phyloP scores from a whole-genome alignment of 768 basidiomycete genomes.

The Cystofilobasidium ferigula region DNA sequence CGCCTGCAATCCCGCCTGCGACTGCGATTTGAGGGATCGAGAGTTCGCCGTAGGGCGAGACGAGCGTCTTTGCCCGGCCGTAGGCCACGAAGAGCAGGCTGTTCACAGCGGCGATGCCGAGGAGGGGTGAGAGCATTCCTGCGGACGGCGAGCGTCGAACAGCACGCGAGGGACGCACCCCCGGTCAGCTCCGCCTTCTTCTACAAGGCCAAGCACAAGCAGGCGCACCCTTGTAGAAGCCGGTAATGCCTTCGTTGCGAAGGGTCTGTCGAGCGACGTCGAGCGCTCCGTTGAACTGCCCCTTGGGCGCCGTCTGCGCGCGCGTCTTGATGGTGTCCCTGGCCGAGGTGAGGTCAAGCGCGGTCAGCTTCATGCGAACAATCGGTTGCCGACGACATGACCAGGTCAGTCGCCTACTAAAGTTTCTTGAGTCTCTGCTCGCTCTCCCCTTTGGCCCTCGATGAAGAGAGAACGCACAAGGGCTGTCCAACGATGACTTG shows the following conservation, averaged over 20 bases:
- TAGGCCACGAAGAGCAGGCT: slow-evolving; percentile 89
- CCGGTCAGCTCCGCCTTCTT: background rate
- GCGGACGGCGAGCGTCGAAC: background rate
- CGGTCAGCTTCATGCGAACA: no score
- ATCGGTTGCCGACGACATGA: background rate
- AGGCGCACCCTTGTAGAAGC: slow-evolving; percentile 86
- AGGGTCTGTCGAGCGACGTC: slow-evolving; percentile 76
- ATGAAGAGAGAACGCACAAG: background rate
- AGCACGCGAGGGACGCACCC: background rate
- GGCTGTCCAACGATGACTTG: slow-evolving; percentile 26
- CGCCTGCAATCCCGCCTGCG: slow-evolving; percentile 88
- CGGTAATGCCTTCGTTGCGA: slow-evolving; percentile 77
- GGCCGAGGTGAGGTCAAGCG: no score
- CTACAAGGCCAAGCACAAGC: no score
- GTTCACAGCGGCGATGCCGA: slow-evolving; percentile 93
- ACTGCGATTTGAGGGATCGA: slow-evolving; percentile 65
- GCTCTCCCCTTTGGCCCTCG: no score
- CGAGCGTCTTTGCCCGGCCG: slow-evolving; percentile 61
- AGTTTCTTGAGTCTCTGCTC: no score
- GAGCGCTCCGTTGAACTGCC: slow-evolving; percentile 71
- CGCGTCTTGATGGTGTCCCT: slow-evolving; percentile 73
- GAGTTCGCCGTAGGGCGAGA: slow-evolving; percentile 80
- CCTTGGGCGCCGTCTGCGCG: slow-evolving; percentile 49
- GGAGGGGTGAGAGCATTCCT: slow-evolving; percentile 58
- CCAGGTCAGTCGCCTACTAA: background rate